A percentile compares a stretch with the other conserved stretches of the same genome.
phyloP scores from a whole-genome alignment of 768 basidiomycete genomes.

The Rhodocollybia butyracea region DNA sequence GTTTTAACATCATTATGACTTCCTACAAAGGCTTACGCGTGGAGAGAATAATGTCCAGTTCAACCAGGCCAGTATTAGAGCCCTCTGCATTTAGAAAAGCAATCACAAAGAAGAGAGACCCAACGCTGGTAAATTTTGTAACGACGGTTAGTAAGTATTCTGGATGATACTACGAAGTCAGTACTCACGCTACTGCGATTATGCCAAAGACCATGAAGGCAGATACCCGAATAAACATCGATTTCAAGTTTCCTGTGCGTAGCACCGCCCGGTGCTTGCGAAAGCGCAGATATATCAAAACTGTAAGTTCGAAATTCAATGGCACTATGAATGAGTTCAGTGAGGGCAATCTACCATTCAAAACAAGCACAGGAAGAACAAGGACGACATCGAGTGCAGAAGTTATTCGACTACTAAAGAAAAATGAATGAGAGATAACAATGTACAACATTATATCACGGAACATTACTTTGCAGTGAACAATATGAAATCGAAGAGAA shows the following conservation, averaged over 20 bases:
- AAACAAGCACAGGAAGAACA: neutral
- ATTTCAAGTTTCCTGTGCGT: neutral
- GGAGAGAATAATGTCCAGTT: neutral
- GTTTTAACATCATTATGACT: neutral
- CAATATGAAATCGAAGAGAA: constrained; percentile 1
- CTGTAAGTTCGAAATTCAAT: neutral
- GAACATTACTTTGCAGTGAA: neutral
- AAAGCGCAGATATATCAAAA: neutral
- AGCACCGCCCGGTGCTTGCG: neutral
- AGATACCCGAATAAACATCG: constrained; percentile 4
- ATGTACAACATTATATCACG: neutral
- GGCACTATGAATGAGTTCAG: neutral
- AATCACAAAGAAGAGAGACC: too few species aligned
- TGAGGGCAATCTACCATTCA: neutral
- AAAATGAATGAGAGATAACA: neutral
- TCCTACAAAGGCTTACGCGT: too few species aligned
- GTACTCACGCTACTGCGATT: neutral
- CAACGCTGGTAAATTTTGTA: too few species aligned
- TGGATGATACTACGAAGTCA: neutral
- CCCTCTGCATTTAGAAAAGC: too few species aligned
- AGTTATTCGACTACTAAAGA: neutral
- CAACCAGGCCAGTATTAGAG: neutral
- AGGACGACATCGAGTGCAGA: neutral
- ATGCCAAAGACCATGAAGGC: constrained; percentile 2
- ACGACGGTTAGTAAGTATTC: too few species aligned